These are phyloP conservation scores for Arthrobotrys sphaeroides DNA, from an alignment of 2,329 filamentous ascomycete species.

Conservation along the genomic window DNA sequence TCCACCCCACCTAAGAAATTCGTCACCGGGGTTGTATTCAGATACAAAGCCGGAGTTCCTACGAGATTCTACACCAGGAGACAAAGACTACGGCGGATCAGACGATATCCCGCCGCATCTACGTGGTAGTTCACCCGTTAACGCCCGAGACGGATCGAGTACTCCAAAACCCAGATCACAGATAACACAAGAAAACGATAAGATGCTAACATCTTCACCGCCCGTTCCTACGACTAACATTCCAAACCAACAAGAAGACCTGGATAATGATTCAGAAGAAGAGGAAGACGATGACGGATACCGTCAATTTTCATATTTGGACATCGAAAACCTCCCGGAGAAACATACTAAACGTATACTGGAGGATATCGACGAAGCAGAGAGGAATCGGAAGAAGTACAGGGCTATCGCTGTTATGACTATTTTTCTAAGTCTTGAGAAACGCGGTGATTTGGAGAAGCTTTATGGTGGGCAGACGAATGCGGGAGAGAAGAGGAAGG, in stretches of 20 bases:
- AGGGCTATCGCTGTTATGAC: constrained; percentile 46
- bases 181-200: background rate
- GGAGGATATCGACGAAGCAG: constrained; percentile 41
- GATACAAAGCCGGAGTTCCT: constrained; percentile 24
- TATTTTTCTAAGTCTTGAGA: constrained; percentile 40
- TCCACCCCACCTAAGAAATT: constrained; percentile 19
- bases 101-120: constrained; percentile 34
- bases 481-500: constrained; percentile 3
- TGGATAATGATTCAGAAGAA: background rate
- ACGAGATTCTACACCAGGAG: constrained; percentile 17
- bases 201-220: constrained; percentile 9
- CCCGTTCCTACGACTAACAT: background rate
- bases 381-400: constrained; percentile 45
- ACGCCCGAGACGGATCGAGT: background rate
- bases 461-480: constrained; percentile 44
- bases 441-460: constrained; percentile 32
- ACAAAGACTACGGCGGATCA: background rate
- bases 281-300: constrained; percentile 32
- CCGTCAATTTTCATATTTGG: constrained; percentile 30
- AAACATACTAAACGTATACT: constrained; percentile 40
- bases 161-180: background rate
- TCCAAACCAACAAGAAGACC: background rate
- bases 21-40: constrained; percentile 2
- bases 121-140: constrained; percentile 15
- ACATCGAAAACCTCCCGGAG: constrained; percentile 38